Evolutionary conservation across 306 rosid genomes (phyloP).

Genomic region (Sicyos baderoa): DNA sequence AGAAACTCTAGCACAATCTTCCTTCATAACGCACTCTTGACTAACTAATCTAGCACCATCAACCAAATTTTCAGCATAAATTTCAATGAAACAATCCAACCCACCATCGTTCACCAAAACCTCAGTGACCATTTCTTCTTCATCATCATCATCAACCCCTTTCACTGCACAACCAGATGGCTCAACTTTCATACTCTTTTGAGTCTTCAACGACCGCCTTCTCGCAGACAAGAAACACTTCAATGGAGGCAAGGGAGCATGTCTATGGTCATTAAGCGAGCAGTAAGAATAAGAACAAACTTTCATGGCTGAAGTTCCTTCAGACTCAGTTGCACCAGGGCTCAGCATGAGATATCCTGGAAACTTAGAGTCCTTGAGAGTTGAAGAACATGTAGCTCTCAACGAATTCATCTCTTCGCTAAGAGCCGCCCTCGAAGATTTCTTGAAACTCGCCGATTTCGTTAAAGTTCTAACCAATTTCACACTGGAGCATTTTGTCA

Average conservation of each 20-base stretch:
- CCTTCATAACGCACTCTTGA: too few species aligned
- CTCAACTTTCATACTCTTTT: constrained; percentile 40
- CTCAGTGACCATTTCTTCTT: neutral
- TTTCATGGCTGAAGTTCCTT: constrained; percentile 65
- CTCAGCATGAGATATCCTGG: constrained; percentile 56
- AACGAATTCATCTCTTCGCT: constrained; percentile 41
- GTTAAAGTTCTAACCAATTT: constrained; percentile 58
- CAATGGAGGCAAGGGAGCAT: constrained; percentile 53
- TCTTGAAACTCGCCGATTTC: constrained; percentile 62
- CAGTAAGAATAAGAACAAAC: constrained; percentile 87
- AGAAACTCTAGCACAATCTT: neutral
- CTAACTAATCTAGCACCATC: neutral
- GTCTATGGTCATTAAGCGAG: constrained; percentile 75
- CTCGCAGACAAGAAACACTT: constrained; percentile 69
- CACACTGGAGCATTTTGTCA: constrained; percentile 42
- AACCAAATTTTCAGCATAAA: constrained; percentile 35
- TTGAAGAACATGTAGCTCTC: constrained; percentile 80
- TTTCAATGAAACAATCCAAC: constrained; percentile 47
- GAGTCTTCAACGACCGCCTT: constrained; percentile 55
- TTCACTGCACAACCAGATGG: constrained; percentile 21
- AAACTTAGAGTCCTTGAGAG: constrained; percentile 66
- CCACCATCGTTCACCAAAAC: constrained; percentile 26
- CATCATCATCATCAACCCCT: neutral
- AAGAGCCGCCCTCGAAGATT: constrained; percentile 40
- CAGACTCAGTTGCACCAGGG: constrained; percentile 68